Evolutionary conservation across 2,329 filamentous ascomycete genomes (phyloP), one percentile per base, ranked within the genome.

Genomic region (Annulohypoxylon truncatum): DNA sequence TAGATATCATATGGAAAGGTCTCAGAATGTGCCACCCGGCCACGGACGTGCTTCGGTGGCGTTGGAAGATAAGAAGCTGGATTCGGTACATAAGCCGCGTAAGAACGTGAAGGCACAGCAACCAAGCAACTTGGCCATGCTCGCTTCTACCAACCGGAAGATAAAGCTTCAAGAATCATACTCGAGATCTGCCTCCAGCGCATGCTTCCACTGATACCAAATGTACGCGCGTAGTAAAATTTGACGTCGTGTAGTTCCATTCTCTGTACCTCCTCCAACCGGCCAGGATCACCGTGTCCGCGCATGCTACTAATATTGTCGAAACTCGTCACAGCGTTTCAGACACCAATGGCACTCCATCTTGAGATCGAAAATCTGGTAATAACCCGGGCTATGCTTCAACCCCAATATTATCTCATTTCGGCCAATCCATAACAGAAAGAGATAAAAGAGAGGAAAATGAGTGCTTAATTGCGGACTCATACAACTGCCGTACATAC

Each of bases 41-140:
- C 35, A 54, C 58, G 40, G 44, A 33, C 33, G 42, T 62, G 44
- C 31, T 50, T 54, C 26, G 52, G 57, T 59, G 54, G 42, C 38
- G 51, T 53, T 42, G 38, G 54, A 20, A 46, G 46, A 24, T 52
- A 40, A 38, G 20, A 28, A 56, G n/a, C 59, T 50, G 22, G 9
- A 59, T 62, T 31, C 15, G 47, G 46, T 9, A n/a, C n/a, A n/a
- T n/a, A 66, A 66, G 66, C 63, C 56, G 63, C 63, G 59, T 66
- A 66, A 64, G 47, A 58, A 54, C 15, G 24, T 22, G 28, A 60
- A 57, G 54, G 59, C 58, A 54, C 58, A 66, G 63, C 33, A 42
- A 22, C 38, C 38, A 20, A 20, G 18, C 15, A 42, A 56, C 33
- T 26, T 53, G 22, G 28, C 52, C 15, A 33, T 52, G n/a, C 20